A percentile compares a stretch with the other conserved stretches of the same genome.
phyloP scores from a whole-genome alignment of 2,329 filamentous ascomycete species.

The Sporothrix dimorphospora region DNA sequence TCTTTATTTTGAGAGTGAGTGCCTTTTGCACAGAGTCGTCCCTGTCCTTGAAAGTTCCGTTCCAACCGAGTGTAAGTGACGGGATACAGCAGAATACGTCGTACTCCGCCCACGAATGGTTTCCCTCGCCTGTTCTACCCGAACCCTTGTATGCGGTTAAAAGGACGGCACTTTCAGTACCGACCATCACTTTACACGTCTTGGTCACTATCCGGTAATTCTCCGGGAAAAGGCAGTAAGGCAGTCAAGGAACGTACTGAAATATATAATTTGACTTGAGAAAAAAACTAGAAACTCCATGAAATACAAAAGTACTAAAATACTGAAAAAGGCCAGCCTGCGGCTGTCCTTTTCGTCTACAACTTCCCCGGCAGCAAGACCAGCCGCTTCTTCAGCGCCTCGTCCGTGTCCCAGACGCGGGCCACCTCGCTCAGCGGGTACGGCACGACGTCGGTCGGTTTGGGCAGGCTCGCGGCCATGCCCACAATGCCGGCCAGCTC shows the following conservation, averaged over 20 bases:
- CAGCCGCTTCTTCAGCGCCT: slow-evolving; percentile 31
- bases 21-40: background rate
- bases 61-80: background rate
- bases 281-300: too few species aligned
- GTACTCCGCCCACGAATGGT: background rate
- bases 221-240: background rate
- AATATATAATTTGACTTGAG: too few species aligned
- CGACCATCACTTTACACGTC: background rate
- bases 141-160: slow-evolving; percentile 10
- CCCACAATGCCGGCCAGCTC: slow-evolving; percentile 36
- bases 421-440: slow-evolving; percentile 27
- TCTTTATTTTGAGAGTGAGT: background rate
- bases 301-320: too few species aligned
- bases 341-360: background rate
- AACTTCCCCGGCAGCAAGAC: slow-evolving; percentile 25
- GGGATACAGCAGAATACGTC: background rate
- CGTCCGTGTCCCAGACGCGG: slow-evolving; percentile 28
- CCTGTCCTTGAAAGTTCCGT: background rate
- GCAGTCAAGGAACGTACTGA: background rate
- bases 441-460: slow-evolving; percentile 29
- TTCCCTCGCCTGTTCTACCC: background rate
- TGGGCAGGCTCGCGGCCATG: slow-evolving; percentile 21
- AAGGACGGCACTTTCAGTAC: background rate
- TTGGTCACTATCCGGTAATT: background rate
- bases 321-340: too few species aligned